A percentile compares a stretch with the other conserved stretches of the same genome.
These are phyloP conservation scores for Geranium brycei DNA, from an alignment of 345 rosid species.

Conservation along the genomic window DNA sequence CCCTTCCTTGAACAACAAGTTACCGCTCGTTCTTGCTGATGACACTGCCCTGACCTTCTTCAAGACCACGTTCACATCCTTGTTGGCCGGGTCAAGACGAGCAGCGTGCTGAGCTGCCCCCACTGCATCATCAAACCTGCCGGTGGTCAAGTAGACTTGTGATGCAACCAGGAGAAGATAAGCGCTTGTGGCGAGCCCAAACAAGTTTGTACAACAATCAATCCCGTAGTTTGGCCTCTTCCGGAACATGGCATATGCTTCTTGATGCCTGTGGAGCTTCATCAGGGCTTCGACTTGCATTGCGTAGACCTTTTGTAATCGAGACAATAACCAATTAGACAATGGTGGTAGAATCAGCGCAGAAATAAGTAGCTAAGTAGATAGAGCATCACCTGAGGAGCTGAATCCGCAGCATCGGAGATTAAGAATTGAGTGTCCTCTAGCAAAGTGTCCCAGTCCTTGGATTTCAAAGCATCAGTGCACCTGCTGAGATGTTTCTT, in stretches of 20 bases:
- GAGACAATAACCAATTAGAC: neutral
- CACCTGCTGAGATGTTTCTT: constrained; percentile 30
- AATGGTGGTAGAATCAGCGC: neutral
- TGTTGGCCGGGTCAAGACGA: constrained; percentile 54
- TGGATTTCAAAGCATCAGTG: constrained; percentile 25
- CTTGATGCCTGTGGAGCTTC: constrained; percentile 44
- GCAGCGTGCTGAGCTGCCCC: constrained; percentile 55
- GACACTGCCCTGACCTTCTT: constrained; percentile 42
- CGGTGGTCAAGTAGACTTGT: constrained; percentile 41
- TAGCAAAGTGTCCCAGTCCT: constrained; percentile 39
- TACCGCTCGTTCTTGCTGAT: constrained; percentile 54
- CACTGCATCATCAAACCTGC: constrained; percentile 72
- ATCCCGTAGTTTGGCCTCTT: constrained; percentile 30
- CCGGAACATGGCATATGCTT: constrained; percentile 34
- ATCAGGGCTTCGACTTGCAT: constrained; percentile 51
- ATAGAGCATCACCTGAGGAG: neutral
- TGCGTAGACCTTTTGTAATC: constrained; percentile 30
- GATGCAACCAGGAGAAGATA: constrained; percentile 37
- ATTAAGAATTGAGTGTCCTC: constrained; percentile 44
- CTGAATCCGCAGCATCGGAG: constrained; percentile 32
- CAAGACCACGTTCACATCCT: constrained; percentile 39
- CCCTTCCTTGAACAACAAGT: constrained; percentile 49
- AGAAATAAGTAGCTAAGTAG: neutral
- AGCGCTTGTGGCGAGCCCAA: constrained; percentile 29
- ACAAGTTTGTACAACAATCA: constrained; percentile 32